These are phyloP conservation scores for Penicillium corylophilum DNA, from an alignment of 2,329 filamentous ascomycete genomes.

Conservation along the genomic window DNA sequence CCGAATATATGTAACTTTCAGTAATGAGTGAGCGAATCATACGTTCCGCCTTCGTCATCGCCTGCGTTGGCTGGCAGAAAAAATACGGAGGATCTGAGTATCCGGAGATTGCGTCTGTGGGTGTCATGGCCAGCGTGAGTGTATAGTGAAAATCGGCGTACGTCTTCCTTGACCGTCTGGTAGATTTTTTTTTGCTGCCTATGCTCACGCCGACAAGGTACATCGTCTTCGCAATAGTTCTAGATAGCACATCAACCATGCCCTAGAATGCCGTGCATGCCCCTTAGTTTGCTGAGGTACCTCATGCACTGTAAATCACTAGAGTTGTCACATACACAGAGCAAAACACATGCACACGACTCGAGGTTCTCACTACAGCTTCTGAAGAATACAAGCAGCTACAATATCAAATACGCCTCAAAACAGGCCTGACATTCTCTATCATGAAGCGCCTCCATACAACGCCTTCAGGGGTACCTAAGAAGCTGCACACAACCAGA, in stretches of 20 bases:
- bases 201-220: too few species aligned
- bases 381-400: background rate
- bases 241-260: too few species aligned
- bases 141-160: background rate
- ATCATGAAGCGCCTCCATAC: conserved; percentile 29
- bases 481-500: conserved; percentile 16
- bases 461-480: conserved; percentile 27
- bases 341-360: too few species aligned
- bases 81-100: conserved; percentile 9
- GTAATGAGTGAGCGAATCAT: conserved; percentile 13
- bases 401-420: conserved; percentile 10
- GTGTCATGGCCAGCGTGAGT: background rate
- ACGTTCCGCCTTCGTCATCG: conserved; percentile 35
- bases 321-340: too few species aligned
- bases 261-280: too few species aligned
- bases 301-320: too few species aligned
- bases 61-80: conserved; percentile 24
- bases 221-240: too few species aligned
- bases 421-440: conserved; percentile 31
- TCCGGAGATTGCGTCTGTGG: background rate
- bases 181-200: too few species aligned
- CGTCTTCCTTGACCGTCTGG: too few species aligned
- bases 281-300: too few species aligned
- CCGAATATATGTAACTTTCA: background rate
- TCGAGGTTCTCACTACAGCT: too few species aligned